Evolutionary conservation across 2,329 filamentous ascomycete species (phyloP).

Genomic region (Cryphonectria nitschkei): DNA sequence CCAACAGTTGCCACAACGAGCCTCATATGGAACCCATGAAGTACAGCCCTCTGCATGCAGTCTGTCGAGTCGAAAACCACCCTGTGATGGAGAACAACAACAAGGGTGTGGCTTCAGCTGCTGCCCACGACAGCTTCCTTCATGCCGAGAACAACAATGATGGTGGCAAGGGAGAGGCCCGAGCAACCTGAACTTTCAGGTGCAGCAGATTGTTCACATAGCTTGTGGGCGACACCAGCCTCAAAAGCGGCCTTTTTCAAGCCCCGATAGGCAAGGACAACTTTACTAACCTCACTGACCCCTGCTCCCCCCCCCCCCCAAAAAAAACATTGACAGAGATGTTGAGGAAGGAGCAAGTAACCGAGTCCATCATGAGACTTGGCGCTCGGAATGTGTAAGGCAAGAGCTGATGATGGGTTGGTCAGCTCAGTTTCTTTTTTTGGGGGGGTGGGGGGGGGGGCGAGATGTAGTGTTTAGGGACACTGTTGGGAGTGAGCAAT

Average conservation of each 20-base stretch:
- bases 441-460: too few species aligned
- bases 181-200: not conserved
- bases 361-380: not conserved
- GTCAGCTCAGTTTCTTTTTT: not conserved
- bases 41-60: not conserved
- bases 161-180: not conserved
- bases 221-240: not conserved
- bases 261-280: not conserved
- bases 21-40: not conserved
- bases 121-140: not conserved
- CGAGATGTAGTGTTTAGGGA: not conserved
- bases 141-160: not conserved
- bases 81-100: not conserved
- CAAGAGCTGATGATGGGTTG: not conserved
- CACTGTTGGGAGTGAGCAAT: not conserved
- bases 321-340: not conserved
- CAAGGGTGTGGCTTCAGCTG: not conserved
- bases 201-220: not conserved
- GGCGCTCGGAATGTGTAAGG: not conserved
- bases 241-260: not conserved
- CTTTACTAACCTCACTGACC: not conserved
- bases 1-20: not conserved
- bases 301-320: not conserved
- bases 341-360: not conserved
- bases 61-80: not conserved